Evolutionary conservation across 257 asterid species (phyloP).

Genomic region (Solanum tarapatanum): DNA sequence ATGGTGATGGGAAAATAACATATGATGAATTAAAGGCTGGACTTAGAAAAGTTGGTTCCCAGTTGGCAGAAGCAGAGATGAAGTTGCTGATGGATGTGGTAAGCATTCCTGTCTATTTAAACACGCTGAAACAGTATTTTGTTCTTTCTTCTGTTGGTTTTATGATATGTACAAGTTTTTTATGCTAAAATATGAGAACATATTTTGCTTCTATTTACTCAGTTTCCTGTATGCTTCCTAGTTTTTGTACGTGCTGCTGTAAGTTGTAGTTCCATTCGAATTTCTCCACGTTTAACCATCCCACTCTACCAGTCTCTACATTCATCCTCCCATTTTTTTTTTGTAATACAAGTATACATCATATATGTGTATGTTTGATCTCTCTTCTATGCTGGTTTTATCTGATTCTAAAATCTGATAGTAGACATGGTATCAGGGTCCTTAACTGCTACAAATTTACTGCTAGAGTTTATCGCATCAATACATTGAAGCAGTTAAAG

Average conservation of each 20-base stretch:
- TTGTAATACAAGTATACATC: background rate
- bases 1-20: constrained; percentile 84
- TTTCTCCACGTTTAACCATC: background rate
- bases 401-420: background rate
- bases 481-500: background rate
- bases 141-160: constrained; percentile 1
- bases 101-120: constrained; percentile 14
- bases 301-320: background rate
- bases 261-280: background rate
- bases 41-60: constrained; percentile 86
- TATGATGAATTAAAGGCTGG: constrained; percentile 86
- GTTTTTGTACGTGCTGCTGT: background rate
- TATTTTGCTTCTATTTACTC: background rate
- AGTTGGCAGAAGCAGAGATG: constrained; percentile 95
- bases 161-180: background rate
- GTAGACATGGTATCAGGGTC: background rate
- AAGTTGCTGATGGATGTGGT: constrained; percentile 98
- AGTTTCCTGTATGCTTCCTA: background rate
- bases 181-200: background rate
- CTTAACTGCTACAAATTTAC: background rate
- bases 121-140: background rate
- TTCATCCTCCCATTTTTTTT: background rate
- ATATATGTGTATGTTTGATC: background rate
- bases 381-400: background rate
- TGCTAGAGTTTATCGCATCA: background rate